Conservation (phyloP, 1,284 basidiomycete species). For the Peniophora sp. region DNA sequence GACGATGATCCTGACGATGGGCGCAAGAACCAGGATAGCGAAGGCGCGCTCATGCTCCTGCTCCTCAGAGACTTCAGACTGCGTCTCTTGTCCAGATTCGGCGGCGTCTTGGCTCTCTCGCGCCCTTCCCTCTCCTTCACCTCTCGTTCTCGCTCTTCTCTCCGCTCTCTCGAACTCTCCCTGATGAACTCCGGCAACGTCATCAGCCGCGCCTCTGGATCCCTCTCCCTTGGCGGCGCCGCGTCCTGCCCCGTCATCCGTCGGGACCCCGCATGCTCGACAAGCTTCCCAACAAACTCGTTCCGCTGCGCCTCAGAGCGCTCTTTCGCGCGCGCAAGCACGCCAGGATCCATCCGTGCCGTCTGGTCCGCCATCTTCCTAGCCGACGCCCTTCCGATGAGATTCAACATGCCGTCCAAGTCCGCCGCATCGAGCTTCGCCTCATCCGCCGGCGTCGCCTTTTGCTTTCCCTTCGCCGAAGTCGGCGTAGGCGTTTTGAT, state of each 20-base stretch:
- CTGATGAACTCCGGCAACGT: conserved; percentile 61
- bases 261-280: conserved; percentile 57
- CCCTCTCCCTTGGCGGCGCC: conserved; percentile 25
- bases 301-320: conserved; percentile 39
- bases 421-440: conserved; percentile 30
- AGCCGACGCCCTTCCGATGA: conserved; percentile 66
- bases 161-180: conserved; percentile 24
- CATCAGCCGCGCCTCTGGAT: conserved; percentile 48
- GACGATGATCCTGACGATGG: conserved; percentile 5
- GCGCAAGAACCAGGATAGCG: conserved; percentile 56
- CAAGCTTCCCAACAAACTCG: conserved; percentile 64
- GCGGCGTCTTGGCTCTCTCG: background rate
- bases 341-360: conserved; percentile 52
- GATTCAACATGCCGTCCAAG: conserved; percentile 61
- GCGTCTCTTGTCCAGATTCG: conserved; percentile 9
- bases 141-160: too few species aligned
- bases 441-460: conserved; percentile 31
- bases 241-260: conserved; percentile 71
- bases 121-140: conserved; percentile 18
- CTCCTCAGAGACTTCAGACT: conserved; percentile 30
- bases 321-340: conserved; percentile 44
- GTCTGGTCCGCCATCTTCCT: conserved; percentile 62
- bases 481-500: conserved; percentile 34
- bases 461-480: conserved; percentile 60
- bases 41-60: conserved; percentile 66